These are phyloP conservation scores for Albatrellus ellisii DNA, from an alignment of 768 basidiomycete species.

Conservation along the genomic window DNA sequence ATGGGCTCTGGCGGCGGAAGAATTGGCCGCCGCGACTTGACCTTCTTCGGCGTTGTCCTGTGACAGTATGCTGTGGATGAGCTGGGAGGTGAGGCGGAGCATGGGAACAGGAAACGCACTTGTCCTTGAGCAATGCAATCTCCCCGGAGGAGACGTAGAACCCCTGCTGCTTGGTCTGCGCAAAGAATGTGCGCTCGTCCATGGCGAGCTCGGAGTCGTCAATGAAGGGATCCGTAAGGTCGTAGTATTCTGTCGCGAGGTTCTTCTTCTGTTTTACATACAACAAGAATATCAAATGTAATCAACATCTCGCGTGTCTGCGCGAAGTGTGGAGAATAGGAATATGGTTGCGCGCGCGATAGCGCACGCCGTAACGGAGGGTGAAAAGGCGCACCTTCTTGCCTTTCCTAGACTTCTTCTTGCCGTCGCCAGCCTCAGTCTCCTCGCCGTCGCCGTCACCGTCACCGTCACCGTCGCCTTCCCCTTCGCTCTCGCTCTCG, in stretches of 20 bases:
- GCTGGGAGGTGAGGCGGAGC: constrained; percentile 16
- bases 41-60: constrained; percentile 1
- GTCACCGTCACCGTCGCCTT: constrained; percentile 29
- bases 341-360: neutral
- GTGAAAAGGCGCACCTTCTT: neutral
- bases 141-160: constrained; percentile 89
- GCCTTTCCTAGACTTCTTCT: constrained; percentile 19
- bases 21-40: constrained; percentile 13
- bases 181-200: constrained; percentile 85
- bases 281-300: no score
- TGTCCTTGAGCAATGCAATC: constrained; percentile 77
- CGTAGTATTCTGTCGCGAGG: constrained; percentile 67
- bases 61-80: neutral
- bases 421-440: constrained; percentile 17
- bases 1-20: constrained; percentile 10
- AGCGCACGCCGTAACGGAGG: neutral
- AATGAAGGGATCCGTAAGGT: constrained; percentile 86
- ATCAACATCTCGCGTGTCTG: no score
- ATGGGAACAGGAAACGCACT: constrained; percentile 18
- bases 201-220: constrained; percentile 91
- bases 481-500: constrained; percentile 45
- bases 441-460: constrained; percentile 22
- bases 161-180: constrained; percentile 83
- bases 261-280: constrained; percentile 31
- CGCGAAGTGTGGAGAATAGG: no score